phyloP scores from a whole-genome alignment of 2,329 filamentous ascomycete genomes.

The Colletotrichum sp. region DNA sequence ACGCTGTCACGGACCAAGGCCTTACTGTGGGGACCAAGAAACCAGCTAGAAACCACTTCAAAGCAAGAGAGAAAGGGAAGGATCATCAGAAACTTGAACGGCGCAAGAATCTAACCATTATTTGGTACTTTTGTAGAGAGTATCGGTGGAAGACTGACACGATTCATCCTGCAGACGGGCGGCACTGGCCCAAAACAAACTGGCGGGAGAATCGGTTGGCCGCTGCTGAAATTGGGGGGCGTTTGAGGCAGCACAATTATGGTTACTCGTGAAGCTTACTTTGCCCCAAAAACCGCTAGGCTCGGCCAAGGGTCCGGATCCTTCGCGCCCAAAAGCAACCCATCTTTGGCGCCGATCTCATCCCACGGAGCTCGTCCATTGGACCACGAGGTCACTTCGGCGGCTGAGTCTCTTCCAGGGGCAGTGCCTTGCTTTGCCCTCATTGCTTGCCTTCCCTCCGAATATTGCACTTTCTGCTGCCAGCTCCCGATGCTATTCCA shows the following conservation, averaged over 20 bases:
- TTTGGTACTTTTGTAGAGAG: neutral
- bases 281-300: neutral
- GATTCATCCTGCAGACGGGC: neutral
- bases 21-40: neutral
- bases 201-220: neutral
- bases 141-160: neutral
- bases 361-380: neutral
- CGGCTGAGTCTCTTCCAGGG: constrained; percentile 1
- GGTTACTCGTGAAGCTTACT: neutral
- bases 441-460: neutral
- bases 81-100: neutral
- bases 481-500: neutral
- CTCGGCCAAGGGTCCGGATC: neutral
- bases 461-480: neutral
- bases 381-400: neutral
- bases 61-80: neutral
- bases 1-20: neutral
- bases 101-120: neutral
- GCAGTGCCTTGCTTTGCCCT: neutral
- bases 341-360: neutral
- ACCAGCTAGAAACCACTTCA: neutral
- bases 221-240: neutral
- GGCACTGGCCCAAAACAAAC: neutral
- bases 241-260: neutral
- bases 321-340: neutral